A percentile compares a stretch with the other conserved stretches of the same genome.
Evolutionary conservation across 1,284 basidiomycete species (phyloP).

Genomic region (Pisolithus thermaeus): DNA sequence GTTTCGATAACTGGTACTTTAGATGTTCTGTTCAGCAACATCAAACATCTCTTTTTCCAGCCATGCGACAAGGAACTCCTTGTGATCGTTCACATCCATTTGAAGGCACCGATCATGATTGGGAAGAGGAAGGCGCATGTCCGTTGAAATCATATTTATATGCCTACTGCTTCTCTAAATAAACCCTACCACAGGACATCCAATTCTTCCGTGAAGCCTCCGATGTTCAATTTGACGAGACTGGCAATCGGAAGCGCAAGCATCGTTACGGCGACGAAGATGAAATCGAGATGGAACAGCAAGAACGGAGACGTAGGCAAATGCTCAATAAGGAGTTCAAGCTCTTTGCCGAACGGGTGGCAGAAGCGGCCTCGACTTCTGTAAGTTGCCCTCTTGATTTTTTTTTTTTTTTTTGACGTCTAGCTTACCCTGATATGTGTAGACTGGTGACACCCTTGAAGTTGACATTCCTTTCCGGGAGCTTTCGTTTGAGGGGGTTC

Average conservation of each 20-base stretch:
- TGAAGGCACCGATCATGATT: constrained; percentile 96
- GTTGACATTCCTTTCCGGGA: constrained; percentile 98
- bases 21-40: constrained; percentile 96
- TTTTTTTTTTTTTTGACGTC: too few relatives aligned
- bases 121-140: constrained; percentile 97
- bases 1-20: background rate
- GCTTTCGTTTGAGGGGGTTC: constrained; percentile 95
- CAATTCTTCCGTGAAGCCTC: constrained; percentile 99
- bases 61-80: constrained; percentile 96
- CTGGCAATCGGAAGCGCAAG: constrained; percentile 97
- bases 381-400: constrained; percentile 35
- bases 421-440: constrained; percentile 17
- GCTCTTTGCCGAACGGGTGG: constrained; percentile 88
- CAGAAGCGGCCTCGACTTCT: constrained; percentile 75
- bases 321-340: constrained; percentile 96
- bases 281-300: constrained; percentile 98
- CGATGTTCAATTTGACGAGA: constrained; percentile 98
- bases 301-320: constrained; percentile 86
- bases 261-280: constrained; percentile 98
- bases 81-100: constrained; percentile 91
- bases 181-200: constrained; percentile 61
- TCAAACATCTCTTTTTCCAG: constrained; percentile 99
- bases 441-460: constrained; percentile 82
- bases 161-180: background rate
- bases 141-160: constrained; percentile 20